Percentiles rank a stretch among this genome's conserved stretches.
phyloP scores from a whole-genome alignment of 768 basidiomycete species.

The Tulasnella sp. region DNA sequence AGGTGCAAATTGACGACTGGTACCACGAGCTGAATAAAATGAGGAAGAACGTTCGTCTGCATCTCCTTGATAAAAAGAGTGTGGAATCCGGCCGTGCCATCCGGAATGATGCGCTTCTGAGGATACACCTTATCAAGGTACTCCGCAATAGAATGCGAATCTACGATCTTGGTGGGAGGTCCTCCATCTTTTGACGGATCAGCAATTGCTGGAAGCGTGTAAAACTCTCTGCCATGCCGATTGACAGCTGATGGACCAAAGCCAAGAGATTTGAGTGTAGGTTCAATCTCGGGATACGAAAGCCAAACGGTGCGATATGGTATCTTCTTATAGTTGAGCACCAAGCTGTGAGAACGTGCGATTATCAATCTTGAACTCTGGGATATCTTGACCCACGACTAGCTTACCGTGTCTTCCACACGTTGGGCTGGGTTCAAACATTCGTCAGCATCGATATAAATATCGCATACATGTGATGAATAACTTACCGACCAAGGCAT shows the following conservation, averaged over 20 bases:
- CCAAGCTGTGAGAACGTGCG: not conserved
- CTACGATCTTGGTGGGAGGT: slow-evolving; percentile 1
- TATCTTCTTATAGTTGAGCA: slow-evolving; percentile 14
- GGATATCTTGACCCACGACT: not conserved
- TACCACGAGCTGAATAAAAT: not conserved
- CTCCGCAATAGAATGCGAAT: slow-evolving; percentile 11
- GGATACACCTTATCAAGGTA: slow-evolving; percentile 13
- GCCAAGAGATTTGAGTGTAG: slow-evolving; percentile 2
- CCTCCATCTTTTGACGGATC: not conserved
- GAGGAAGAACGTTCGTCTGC: not conserved
- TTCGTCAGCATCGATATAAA: not conserved
- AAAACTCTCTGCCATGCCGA: not conserved
- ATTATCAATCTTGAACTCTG: not conserved
- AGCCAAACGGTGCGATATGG: slow-evolving; percentile 12
- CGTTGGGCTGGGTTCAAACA: slow-evolving; percentile 8
- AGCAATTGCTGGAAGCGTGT: slow-evolving; percentile 10
- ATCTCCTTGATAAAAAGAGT: slow-evolving; percentile 6
- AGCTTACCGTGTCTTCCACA: slow-evolving; percentile 10
- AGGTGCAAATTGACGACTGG: not conserved
- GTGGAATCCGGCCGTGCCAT: slow-evolving; percentile 4
- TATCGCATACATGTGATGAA: not conserved
- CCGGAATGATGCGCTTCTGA: not conserved
- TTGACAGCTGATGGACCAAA: not conserved
- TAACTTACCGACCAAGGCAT: slow-evolving; percentile 7
- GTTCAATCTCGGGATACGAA: slow-evolving; percentile 6